Percentiles rank a stretch among this genome's conserved stretches.
phyloP scores from a whole-genome alignment of 306 rosid genomes.

The Rosa lucieae region DNA sequence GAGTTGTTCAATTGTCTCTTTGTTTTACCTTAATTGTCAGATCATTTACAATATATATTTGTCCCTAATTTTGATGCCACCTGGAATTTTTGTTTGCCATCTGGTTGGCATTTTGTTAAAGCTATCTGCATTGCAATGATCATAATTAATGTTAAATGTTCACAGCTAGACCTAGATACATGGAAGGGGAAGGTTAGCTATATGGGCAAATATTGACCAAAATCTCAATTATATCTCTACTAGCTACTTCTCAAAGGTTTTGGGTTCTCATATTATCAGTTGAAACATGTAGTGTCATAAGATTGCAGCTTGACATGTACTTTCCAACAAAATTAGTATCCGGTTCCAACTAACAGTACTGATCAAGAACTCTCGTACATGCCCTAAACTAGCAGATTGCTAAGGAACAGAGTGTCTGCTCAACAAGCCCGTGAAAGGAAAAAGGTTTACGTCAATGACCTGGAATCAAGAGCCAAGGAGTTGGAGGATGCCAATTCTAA shows the following conservation, averaged over 20 bases:
- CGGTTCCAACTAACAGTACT: background rate
- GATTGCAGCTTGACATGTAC: background rate
- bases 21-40: background rate
- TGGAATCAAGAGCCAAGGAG: conserved; percentile 62
- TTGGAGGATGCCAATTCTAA: conserved; percentile 63
- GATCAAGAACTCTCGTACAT: background rate
- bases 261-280: background rate
- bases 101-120: background rate
- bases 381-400: conserved; percentile 38
- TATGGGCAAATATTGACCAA: background rate
- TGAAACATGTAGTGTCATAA: background rate
- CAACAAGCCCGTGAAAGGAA: conserved; percentile 90
- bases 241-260: background rate
- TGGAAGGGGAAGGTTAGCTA: background rate
- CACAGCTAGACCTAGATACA: background rate
- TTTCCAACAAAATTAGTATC: background rate
- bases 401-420: conserved; percentile 85
- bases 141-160: background rate
- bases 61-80: background rate
- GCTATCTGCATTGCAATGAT: background rate
- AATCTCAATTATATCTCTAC: background rate
- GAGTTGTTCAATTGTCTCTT: background rate
- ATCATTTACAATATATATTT: background rate
- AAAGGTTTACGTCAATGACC: conserved; percentile 67
- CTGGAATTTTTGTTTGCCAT: background rate